Conservation (phyloP, 2,329 filamentous ascomycete species). For the Fusarium xyrophilum region DNA sequence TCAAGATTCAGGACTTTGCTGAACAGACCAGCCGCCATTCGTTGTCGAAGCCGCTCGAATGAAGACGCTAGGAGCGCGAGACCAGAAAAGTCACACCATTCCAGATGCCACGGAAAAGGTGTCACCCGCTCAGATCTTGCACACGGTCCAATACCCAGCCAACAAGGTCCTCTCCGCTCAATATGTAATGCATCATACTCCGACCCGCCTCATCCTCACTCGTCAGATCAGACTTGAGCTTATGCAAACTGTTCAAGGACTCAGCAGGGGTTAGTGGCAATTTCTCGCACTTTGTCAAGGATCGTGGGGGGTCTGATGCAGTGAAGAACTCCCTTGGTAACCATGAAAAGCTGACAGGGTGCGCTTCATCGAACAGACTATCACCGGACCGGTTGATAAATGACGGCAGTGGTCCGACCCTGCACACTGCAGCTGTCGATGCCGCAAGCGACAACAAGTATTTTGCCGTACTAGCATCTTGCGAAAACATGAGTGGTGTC, state of each 20-base stretch:
- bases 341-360: background rate
- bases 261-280: rapidly evolving
- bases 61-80: background rate
- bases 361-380: background rate
- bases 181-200: slow-evolving; percentile 6
- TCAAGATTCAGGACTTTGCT: slow-evolving; percentile 5
- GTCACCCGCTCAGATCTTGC: background rate
- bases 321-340: background rate
- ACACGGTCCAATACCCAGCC: background rate
- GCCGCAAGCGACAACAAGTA: background rate
- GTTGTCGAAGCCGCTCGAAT: background rate
- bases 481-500: background rate
- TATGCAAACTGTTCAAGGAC: rapidly evolving
- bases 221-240: background rate
- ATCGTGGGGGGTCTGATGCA: rapidly evolving
- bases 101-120: slow-evolving; percentile 14
- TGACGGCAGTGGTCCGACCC: background rate
- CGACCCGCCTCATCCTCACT: background rate
- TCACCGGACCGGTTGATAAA: background rate
- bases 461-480: background rate
- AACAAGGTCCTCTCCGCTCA: background rate
- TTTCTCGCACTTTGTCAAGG: background rate
- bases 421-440: background rate
- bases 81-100: background rate
- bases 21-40: background rate